Evolutionary conservation across 306 rosid species (phyloP).

Genomic region (Glycine latifolia): DNA sequence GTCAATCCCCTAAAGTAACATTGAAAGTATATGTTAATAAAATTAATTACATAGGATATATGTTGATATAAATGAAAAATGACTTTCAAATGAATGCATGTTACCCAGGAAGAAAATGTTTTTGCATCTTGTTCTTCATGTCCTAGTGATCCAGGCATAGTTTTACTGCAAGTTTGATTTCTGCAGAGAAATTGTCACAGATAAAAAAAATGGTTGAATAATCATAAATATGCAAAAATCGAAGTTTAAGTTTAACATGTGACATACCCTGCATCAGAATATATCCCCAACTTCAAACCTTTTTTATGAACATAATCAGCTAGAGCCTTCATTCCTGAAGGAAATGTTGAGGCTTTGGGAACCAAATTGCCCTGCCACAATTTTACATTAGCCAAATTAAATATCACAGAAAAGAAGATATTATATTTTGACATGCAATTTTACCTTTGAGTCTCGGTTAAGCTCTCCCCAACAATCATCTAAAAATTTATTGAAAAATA

Average conservation of each 20-base stretch:
- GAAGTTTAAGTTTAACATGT: not conserved
- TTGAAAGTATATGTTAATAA: not conserved
- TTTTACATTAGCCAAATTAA: not conserved
- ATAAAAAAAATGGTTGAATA: conserved; percentile 19
- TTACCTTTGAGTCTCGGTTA: conserved; percentile 67
- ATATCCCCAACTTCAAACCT: conserved; percentile 78
- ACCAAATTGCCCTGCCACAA: conserved; percentile 72
- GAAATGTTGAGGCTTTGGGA: conserved; percentile 67
- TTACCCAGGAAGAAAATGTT: conserved; percentile 85
- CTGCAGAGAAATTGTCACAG: conserved; percentile 48
- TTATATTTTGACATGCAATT: not conserved
- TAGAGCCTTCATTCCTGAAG: conserved; percentile 77
- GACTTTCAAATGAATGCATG: conserved; percentile 12
- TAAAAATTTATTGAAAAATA: conserved; percentile 26
- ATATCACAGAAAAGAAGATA: conserved; percentile 10
- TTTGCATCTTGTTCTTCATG: conserved; percentile 80
- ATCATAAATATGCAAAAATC: not conserved
- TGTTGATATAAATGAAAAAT: not conserved
- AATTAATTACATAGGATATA: conserved; percentile 14
- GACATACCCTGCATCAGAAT: conserved; percentile 86
- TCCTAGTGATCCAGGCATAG: conserved; percentile 83
- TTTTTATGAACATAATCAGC: conserved; percentile 80
- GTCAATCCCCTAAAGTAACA: conserved; percentile 63
- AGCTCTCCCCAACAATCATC: conserved; percentile 92
- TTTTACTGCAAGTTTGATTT: conserved; percentile 65